A percentile compares a stretch with the other conserved stretches of the same genome.
Conservation (phyloP, 495 filamentous ascomycete genomes). For the Cetradonia linearis region DNA sequence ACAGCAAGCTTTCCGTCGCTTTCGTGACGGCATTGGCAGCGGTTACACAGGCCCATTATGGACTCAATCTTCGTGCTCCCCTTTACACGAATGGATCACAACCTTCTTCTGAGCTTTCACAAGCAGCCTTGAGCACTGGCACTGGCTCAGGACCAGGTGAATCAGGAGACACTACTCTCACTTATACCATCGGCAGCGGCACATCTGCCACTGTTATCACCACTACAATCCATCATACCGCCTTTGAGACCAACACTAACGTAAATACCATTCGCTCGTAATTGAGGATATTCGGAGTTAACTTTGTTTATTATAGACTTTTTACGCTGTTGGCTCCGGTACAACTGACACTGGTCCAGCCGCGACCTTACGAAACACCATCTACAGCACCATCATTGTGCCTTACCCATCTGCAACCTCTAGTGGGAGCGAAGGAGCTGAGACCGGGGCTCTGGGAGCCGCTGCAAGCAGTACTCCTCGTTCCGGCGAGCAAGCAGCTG, state of each 20-base stretch:
- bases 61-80: slow-evolving; percentile 26
- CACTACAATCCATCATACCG: slow-evolving; percentile 45
- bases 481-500: slow-evolving; percentile 4
- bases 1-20: slow-evolving; percentile 40
- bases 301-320: slow-evolving; percentile 4
- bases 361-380: slow-evolving; percentile 22
- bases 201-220: slow-evolving; percentile 45
- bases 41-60: slow-evolving; percentile 29
- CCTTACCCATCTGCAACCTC: background rate
- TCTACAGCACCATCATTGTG: slow-evolving; percentile 17
- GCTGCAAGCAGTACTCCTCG: background rate
- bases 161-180: slow-evolving; percentile 41
- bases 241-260: slow-evolving; percentile 27
- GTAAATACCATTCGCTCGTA: slow-evolving; percentile 7
- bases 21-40: slow-evolving; percentile 41
- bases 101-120: background rate
- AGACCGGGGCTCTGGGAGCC: slow-evolving; percentile 2
- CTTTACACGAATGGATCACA: slow-evolving; percentile 21
- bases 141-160: slow-evolving; percentile 19
- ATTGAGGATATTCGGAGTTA: background rate
- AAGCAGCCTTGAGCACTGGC: slow-evolving; percentile 9
- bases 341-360: slow-evolving; percentile 10
- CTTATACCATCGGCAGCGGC: slow-evolving; percentile 50
- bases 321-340: background rate
- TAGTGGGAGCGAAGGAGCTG: slow-evolving; percentile 6